Base-by-base conservation (phyloP, 2,329 filamentous ascomycete species). In the Epicoccum sorghinum region DNA sequence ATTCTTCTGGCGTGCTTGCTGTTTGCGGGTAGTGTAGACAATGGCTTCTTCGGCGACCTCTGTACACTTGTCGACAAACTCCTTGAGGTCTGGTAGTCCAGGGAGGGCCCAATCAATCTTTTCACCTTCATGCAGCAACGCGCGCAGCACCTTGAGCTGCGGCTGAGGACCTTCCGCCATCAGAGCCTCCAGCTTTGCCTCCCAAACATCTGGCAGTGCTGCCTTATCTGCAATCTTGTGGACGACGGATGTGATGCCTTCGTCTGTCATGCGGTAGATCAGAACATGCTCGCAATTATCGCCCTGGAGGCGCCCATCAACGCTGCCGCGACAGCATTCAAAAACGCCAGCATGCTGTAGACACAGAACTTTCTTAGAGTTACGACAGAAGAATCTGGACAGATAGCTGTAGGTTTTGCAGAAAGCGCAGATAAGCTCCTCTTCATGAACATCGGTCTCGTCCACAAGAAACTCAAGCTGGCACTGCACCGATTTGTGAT, bases 21-120 rank as follows among this genome's bases (percentile, higher is more conserved):
- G 93, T 79, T 99, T 99, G 65, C 95, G 90, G 55, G 95, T 93
- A 69, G 93, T 96, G 79, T 96, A 99, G 71, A 90, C 93, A 68
- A 91, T 95, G 61, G 95, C 95, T 78, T 98, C 93, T 68, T 98
- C 95, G 59, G 97, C 91, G 90, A 96, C 97, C 72, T 96, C 92
- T 75, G 96, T 96, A 80, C 95, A 98, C 68, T 91, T 89, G 66
- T 96, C 92, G 73, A 99, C 95, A 78, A 96, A 99, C 62, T 88
- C 85, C 76, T 87, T 89, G 65, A 99, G 83, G 65, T 90, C 85
- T 66, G 89, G 84, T 59, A 99, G 83, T 59, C 91, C 93, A 61
- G 88, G 86, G 58, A 99, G 83, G 53, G 91, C 89, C 80, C 90
- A 96, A 54, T 93, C 92, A 69, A 99, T 97, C 75, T 91, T 93